Evolutionary conservation across 768 basidiomycete genomes (phyloP).

Genomic region (Kwoniella sp.): DNA sequence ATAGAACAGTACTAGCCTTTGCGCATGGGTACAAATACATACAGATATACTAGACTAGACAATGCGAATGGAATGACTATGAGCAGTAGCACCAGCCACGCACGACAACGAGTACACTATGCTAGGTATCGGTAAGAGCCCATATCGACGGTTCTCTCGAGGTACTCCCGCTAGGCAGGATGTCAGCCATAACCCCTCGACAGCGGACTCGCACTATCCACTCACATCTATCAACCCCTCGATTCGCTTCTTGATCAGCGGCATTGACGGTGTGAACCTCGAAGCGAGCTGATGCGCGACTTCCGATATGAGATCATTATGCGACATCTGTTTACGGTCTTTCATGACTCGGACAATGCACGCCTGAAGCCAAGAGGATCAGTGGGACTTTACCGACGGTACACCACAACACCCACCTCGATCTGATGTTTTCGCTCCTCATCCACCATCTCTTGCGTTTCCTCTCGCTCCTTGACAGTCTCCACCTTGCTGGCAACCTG

Average conservation of each 20-base stretch:
- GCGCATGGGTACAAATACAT: background rate
- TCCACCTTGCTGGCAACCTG: constrained; percentile 86
- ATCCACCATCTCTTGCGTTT: constrained; percentile 83
- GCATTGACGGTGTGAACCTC: constrained; percentile 81
- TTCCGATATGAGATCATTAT: constrained; percentile 84
- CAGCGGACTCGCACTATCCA: too few species aligned
- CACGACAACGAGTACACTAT: constrained; percentile 4
- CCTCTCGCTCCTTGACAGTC: constrained; percentile 75
- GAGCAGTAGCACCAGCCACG: background rate
- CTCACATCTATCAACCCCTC: constrained; percentile 87
- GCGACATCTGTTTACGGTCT: constrained; percentile 79
- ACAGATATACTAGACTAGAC: background rate
- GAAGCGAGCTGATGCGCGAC: constrained; percentile 77
- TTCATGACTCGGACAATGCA: constrained; percentile 98
- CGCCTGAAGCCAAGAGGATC: constrained; percentile 60
- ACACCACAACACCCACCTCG: constrained; percentile 62
- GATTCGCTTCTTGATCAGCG: constrained; percentile 85
- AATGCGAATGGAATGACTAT: background rate
- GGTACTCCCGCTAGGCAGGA: constrained; percentile 76
- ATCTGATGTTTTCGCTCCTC: constrained; percentile 85
- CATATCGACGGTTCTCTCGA: constrained; percentile 61
- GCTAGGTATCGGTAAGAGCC: constrained; percentile 41
- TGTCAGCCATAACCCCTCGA: background rate
- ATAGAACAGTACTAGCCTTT: too few species aligned
- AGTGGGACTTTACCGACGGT: background rate